Percentiles rank a stretch among this genome's conserved stretches.
phyloP scores from a whole-genome alignment of 345 rosid species.

The Kandelia obovata region DNA sequence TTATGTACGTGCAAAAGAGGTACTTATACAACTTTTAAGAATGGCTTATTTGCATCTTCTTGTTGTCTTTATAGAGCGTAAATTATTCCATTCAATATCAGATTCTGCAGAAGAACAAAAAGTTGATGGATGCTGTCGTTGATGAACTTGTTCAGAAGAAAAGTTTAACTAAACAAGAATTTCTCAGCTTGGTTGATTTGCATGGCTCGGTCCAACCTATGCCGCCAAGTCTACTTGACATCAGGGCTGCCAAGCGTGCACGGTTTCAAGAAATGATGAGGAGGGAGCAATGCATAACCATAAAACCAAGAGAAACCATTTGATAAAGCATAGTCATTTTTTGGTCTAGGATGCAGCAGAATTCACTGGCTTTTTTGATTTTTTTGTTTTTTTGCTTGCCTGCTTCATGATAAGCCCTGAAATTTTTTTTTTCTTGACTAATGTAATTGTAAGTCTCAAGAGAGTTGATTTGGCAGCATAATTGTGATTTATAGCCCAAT shows the following conservation, averaged over 20 bases:
- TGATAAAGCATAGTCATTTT: background rate
- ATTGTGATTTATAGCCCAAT: too few relatives aligned
- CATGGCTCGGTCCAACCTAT: constrained; percentile 54
- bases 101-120: constrained; percentile 53
- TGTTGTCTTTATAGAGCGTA: background rate
- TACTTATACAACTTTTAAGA: constrained; percentile 16
- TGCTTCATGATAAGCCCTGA: too few relatives aligned
- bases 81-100: constrained; percentile 23
- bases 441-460: too few relatives aligned
- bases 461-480: too few relatives aligned
- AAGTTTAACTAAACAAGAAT: constrained; percentile 71
- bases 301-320: background rate
- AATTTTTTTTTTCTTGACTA: too few relatives aligned
- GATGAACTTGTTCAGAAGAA: constrained; percentile 66
- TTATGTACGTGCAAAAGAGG: constrained; percentile 83
- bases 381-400: too few relatives aligned
- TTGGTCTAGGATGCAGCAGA: background rate
- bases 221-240: constrained; percentile 64
- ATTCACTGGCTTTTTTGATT: background rate
- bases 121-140: constrained; percentile 70
- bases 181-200: constrained; percentile 56
- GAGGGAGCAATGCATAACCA: constrained; percentile 16
- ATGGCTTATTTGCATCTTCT: background rate
- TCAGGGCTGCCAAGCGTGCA: constrained; percentile 55
- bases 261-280: constrained; percentile 49